Evolutionary conservation across 371 early-diverging fungal species (phyloP), one percentile per base, ranked within the genome.

Genomic region (Actinomucor elegans): DNA sequence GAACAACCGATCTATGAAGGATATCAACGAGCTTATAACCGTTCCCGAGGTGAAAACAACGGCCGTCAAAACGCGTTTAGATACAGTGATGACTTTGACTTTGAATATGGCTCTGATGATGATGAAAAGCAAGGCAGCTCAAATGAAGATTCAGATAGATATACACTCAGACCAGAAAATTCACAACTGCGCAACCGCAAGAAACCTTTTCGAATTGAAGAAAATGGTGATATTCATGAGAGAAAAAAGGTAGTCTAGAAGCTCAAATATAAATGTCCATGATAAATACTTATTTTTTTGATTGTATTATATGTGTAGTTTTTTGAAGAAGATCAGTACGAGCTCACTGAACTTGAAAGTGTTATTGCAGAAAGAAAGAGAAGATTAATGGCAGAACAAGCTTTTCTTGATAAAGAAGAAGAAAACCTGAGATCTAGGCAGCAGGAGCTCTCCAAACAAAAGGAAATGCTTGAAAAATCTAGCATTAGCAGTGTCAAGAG

Each of bases 341-440:
- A 67, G 18, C 37, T 71, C 5, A 10, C 55, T 15, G 59, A 60
- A 17, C 54, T 71, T 27, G 64, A 64, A 47, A 37, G 43, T 8
- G 40, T 38, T 10, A 53, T 71, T 26, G 23, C 48, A 11, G 58
- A 64, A 37, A 41, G 65, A 34, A 58, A 57, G 23, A 34, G 43
- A n/a, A 44, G 28, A 27, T 34, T 70, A 15, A 45, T 40, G 51
- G 48, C 34, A 28, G 66, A 70, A 54, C 55, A 54, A 40, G 57
- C 52, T 15, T 41, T 55, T 28, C 49, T 70, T 37, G 61, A 64
- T 15, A 44, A 57, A 45, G 58, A 53, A 24, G 67, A 67, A 31
- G 31, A 52, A 31, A 44, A 54, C 12, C 29, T 66, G n/a, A 48
- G 52, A 43, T 51, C 52, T 3, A 53, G 64, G 17, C 59, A 52